These are phyloP conservation scores for Stemphylium beticola DNA, from an alignment of 2,329 filamentous ascomycete species.

Conservation along the genomic window DNA sequence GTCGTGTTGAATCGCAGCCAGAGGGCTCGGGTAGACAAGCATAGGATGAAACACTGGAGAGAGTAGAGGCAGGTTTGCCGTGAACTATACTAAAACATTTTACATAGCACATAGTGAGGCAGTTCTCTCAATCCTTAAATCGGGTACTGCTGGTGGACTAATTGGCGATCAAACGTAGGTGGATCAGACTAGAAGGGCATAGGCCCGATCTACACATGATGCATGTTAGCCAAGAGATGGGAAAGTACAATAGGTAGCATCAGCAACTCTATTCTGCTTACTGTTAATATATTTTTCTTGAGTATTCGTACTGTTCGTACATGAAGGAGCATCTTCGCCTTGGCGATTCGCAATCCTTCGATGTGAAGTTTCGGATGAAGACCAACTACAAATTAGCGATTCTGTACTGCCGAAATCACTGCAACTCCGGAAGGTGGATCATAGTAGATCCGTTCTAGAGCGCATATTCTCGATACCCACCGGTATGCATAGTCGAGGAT, in stretches of 20 bases:
- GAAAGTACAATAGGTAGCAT: not conserved
- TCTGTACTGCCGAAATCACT: not conserved
- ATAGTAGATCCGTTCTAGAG: not conserved
- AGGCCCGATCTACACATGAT: not conserved
- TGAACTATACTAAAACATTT: no score
- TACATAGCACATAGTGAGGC: no score
- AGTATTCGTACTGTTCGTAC: no score
- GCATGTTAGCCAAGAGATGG: not conserved
- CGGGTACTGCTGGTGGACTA: not conserved
- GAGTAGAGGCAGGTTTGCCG: no score
- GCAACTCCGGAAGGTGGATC: not conserved
- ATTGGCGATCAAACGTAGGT: not conserved
- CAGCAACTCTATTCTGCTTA: no score
- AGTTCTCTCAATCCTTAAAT: not conserved
- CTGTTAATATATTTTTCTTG: no score
- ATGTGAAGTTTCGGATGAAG: not conserved
- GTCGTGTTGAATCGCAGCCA: no score
- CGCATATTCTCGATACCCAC: no score
- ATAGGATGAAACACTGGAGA: no score
- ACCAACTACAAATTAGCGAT: not conserved
- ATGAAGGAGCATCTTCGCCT: no score
- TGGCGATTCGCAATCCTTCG: not conserved
- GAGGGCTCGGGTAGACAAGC: no score
- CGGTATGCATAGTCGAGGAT: no score
- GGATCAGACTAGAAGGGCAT: not conserved